phyloP scores from a whole-genome alignment of 345 rosid genomes.

The Linum lewisii region DNA sequence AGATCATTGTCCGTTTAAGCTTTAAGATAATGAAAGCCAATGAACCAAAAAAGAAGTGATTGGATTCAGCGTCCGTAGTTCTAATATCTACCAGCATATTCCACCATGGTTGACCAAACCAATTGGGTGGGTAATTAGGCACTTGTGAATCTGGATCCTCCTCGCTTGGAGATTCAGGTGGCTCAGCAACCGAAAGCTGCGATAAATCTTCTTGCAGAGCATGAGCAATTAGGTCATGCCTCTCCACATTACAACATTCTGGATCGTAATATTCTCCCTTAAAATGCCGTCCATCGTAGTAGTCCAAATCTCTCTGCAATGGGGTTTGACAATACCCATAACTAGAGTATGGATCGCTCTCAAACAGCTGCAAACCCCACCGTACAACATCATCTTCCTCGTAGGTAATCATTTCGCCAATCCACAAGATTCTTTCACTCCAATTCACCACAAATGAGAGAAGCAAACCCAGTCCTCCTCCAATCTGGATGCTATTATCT shows the following conservation, averaged over 20 bases:
- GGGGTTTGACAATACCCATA: conserved; percentile 24
- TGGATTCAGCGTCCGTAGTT: neutral
- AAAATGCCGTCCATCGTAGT: conserved; percentile 30
- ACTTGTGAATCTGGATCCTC: conserved; percentile 26
- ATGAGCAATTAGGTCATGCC: conserved; percentile 48
- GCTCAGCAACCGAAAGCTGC: conserved; percentile 43
- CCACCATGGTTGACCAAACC: conserved; percentile 29
- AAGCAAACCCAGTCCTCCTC: neutral
- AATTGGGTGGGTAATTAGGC: conserved; percentile 24
- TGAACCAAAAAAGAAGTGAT: neutral
- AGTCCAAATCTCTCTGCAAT: conserved; percentile 26
- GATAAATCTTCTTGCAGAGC: conserved; percentile 59
- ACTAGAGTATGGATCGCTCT: conserved; percentile 38
- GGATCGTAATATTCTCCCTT: conserved; percentile 29
- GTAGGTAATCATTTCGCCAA: conserved; percentile 26
- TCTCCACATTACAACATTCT: conserved; percentile 29
- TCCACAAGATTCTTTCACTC: neutral
- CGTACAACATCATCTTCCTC: conserved; percentile 55
- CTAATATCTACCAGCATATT: conserved; percentile 34
- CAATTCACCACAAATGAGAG: neutral
- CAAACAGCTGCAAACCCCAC: conserved; percentile 55
- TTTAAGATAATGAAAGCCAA: conserved; percentile 4
- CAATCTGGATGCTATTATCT: neutral
- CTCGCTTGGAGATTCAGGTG: conserved; percentile 22
- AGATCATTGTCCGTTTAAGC: conserved; percentile 11